A percentile compares a stretch with the other conserved stretches of the same genome.
Evolutionary conservation across 169 alveolate genomes (phyloP).

Genomic region (Condylostoma magnum): DNA sequence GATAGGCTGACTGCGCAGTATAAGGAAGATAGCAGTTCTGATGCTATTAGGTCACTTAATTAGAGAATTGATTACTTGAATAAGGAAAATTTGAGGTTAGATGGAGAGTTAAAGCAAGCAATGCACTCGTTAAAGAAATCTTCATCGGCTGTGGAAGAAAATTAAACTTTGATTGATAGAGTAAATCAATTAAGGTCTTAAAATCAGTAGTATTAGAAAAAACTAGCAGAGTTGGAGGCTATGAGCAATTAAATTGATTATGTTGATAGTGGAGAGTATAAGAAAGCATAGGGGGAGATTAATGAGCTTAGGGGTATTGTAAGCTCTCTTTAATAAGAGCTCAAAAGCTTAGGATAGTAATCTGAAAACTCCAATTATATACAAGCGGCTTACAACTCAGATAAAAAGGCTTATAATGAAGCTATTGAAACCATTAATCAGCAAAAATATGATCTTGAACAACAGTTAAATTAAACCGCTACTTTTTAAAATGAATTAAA

Average conservation of each 20-base stretch:
- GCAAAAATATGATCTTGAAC: not conserved
- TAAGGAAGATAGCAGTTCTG: not conserved
- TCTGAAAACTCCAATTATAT: not conserved
- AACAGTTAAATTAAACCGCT: not conserved
- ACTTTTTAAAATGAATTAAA: not conserved
- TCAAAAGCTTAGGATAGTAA: not conserved
- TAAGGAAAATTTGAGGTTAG: conserved; percentile 4
- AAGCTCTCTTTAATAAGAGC: not conserved
- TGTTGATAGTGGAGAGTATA: not conserved
- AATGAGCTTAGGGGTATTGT: not conserved
- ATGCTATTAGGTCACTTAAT: not conserved
- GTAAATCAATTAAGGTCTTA: not conserved
- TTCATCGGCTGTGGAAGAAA: conserved; percentile 5
- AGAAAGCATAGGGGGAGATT: not conserved
- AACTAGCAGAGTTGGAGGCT: conserved; percentile 2
- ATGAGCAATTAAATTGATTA: not conserved
- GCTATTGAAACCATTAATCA: not conserved
- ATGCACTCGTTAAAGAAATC: not conserved
- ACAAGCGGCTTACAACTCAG: conserved; percentile 8
- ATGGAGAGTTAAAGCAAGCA: not conserved
- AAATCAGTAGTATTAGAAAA: not conserved
- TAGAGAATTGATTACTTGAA: conserved; percentile 5
- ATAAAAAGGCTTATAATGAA: conserved; percentile 16
- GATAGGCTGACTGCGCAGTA: not conserved
- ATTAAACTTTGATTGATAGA: not conserved